These are phyloP conservation scores for Aureobasidium lini DNA, from an alignment of 2,329 filamentous ascomycete species.

Conservation along the genomic window DNA sequence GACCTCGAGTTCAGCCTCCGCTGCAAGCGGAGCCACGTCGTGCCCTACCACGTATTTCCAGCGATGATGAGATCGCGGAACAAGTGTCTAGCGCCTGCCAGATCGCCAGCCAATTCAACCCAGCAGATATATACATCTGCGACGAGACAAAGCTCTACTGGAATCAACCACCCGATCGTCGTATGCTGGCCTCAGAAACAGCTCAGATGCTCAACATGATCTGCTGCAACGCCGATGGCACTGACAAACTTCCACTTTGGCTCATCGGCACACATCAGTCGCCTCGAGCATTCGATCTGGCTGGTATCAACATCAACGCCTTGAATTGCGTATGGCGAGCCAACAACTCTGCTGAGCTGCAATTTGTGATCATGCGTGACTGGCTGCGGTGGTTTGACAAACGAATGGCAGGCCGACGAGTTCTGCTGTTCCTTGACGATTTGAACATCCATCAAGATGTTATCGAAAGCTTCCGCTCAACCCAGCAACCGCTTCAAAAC, in stretches of 20 bases:
- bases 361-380: not conserved
- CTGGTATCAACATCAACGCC: not conserved
- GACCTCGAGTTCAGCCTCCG: not conserved
- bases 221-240: conserved; percentile 11
- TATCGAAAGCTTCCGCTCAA: not conserved
- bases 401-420: not conserved
- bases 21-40: not conserved
- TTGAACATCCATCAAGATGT: not conserved
- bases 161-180: not conserved
- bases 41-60: not conserved
- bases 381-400: not conserved
- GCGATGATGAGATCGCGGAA: not conserved
- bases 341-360: not conserved
- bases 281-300: not conserved
- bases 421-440: not conserved
- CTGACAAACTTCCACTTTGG: conserved; percentile 12
- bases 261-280: conserved; percentile 8
- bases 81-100: not conserved
- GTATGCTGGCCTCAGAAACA: not conserved
- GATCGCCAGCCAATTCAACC: not conserved
- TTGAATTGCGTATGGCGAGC: not conserved
- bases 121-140: conserved; percentile 5
- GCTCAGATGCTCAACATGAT: not conserved
- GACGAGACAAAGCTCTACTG: conserved; percentile 13
- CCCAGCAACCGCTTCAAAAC: not conserved